Conservation (phyloP, 495 filamentous ascomycete species). For the Aspergillus egyptiacus region DNA sequence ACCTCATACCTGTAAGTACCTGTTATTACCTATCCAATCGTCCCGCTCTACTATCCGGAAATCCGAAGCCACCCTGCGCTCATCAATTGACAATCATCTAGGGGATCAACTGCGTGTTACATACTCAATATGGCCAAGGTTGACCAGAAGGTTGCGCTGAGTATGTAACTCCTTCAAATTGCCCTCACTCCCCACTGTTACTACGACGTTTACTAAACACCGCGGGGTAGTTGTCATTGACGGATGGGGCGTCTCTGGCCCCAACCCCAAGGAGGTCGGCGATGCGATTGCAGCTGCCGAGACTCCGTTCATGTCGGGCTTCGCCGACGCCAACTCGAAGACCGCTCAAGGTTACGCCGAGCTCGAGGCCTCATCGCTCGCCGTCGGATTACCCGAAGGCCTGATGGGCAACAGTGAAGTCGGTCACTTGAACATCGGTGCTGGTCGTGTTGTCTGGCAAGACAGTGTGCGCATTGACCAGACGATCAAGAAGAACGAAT, state of each 20-base stretch:
- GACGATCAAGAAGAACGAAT: slow-evolving; percentile 81
- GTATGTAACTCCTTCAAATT: slow-evolving; percentile 46
- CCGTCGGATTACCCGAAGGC: slow-evolving; percentile 91
- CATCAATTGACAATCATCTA: slow-evolving; percentile 24
- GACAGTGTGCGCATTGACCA: slow-evolving; percentile 97
- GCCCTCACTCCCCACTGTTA: slow-evolving; percentile 9
- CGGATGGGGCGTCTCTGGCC: slow-evolving; percentile 88
- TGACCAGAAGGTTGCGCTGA: slow-evolving; percentile 89
- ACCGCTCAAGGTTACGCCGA: slow-evolving; percentile 73
- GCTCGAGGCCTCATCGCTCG: slow-evolving; percentile 91
- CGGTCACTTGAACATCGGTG: slow-evolving; percentile 96
- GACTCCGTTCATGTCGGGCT: slow-evolving; percentile 85
- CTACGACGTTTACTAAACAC: slow-evolving; percentile 20
- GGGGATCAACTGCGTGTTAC: slow-evolving; percentile 10
- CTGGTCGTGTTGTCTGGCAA: slow-evolving; percentile 97
- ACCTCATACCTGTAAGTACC: slow-evolving; percentile 1
- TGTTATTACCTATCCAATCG: too few species aligned
- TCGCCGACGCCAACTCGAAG: slow-evolving; percentile 54
- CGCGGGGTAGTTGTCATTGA: slow-evolving; percentile 79
- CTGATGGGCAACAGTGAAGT: slow-evolving; percentile 99
- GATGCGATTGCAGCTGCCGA: slow-evolving; percentile 91
- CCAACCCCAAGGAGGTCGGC: slow-evolving; percentile 70
- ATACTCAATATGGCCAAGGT: slow-evolving; percentile 60
- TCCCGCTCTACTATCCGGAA: background rate
- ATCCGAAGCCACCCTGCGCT: slow-evolving; percentile 10